Evolutionary conservation across 2,329 filamentous ascomycete species (phyloP).

Genomic region (Pezicula rhizophila): DNA sequence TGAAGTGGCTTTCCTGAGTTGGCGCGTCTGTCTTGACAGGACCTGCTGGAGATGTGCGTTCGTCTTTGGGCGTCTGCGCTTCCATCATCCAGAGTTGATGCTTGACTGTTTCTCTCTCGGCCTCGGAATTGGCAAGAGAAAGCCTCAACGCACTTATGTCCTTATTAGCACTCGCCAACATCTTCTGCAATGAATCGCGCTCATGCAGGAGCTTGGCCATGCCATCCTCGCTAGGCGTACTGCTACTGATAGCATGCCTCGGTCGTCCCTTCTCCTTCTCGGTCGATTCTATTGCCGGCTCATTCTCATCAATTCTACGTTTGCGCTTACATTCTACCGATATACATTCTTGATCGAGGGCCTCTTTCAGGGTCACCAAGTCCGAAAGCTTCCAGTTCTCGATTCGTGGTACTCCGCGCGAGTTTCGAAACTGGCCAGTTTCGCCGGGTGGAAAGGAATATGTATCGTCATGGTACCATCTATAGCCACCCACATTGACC

Average conservation of each 20-base stretch:
- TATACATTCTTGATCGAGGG: not conserved
- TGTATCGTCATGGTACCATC: constrained; percentile 1
- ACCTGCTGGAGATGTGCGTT: too few relatives aligned
- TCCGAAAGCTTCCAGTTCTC: not conserved
- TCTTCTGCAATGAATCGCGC: not conserved
- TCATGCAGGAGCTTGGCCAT: not conserved
- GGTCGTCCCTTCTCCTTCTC: not conserved
- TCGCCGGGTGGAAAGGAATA: not conserved
- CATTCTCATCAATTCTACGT: not conserved
- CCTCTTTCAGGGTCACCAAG: not conserved
- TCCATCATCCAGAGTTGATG: not conserved
- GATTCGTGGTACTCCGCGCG: not conserved
- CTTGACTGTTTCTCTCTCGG: not conserved
- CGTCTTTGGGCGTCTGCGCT: not conserved
- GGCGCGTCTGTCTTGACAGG: not conserved
- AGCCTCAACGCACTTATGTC: not conserved
- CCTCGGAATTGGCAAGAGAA: not conserved
- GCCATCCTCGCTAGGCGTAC: not conserved
- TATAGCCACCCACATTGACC: not conserved
- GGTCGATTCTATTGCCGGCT: not conserved
- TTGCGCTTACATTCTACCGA: constrained; percentile 2
- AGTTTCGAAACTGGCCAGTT: not conserved
- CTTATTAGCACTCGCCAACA: not conserved
- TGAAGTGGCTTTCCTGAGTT: not conserved
- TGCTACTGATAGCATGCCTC: not conserved